phyloP scores from a whole-genome alignment of 148 eudicot species.

The Fallopia convolvulus region DNA sequence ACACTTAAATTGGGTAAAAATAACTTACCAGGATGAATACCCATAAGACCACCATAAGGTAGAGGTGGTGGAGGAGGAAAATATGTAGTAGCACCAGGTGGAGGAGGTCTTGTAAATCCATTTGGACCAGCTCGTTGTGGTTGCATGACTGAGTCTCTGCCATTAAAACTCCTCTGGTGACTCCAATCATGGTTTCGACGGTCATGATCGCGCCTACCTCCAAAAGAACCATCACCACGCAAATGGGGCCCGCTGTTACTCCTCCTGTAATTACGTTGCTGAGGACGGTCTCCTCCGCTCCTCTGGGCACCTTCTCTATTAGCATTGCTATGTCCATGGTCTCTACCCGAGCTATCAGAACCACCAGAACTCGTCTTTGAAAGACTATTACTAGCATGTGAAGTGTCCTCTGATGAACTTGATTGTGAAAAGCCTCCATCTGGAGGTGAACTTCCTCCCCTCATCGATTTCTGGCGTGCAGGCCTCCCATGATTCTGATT shows the following conservation, averaged over 20 bases:
- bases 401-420: conserved; percentile 29
- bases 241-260: conserved; percentile 48
- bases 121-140: conserved; percentile 42
- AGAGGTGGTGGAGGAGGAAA: conserved; percentile 36
- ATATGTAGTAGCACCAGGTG: conserved; percentile 28
- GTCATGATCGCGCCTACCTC: conserved; percentile 69
- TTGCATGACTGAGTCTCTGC: conserved; percentile 54
- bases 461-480: conserved; percentile 52
- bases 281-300: conserved; percentile 43
- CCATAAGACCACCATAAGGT: conserved; percentile 34
- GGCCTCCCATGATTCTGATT: conserved; percentile 38
- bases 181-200: conserved; percentile 74
- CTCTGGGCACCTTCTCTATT: conserved; percentile 45
- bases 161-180: conserved; percentile 41
- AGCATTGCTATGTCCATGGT: conserved; percentile 27
- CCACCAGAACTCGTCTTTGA: conserved; percentile 34
- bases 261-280: conserved; percentile 49
- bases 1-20: background rate
- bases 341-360: conserved; percentile 37
- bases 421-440: conserved; percentile 44
- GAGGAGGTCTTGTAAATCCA: conserved; percentile 38
- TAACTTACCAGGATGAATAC: conserved; percentile 52
- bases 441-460: conserved; percentile 39
- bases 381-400: conserved; percentile 19
- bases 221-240: conserved; percentile 63